Conservation (phyloP, 164 flowering plant species). For the Litsea cubeba region DNA sequence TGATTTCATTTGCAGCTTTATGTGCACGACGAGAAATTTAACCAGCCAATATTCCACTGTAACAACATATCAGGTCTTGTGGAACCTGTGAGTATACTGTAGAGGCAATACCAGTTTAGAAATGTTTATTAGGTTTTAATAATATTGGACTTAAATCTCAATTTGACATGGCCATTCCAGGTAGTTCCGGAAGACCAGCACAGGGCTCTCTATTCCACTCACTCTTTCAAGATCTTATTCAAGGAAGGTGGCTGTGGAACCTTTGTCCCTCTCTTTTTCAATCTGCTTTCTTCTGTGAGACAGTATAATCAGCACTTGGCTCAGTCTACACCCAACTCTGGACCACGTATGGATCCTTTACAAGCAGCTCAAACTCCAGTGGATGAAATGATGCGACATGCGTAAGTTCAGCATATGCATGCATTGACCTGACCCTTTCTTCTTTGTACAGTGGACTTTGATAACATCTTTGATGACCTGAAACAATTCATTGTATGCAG, state of each 20-base stretch:
- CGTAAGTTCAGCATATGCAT: constrained; percentile 51
- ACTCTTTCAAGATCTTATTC: constrained; percentile 86
- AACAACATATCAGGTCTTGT: constrained; percentile 95
- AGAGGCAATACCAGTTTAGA: neutral
- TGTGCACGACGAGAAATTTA: constrained; percentile 74
- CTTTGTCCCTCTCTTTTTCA: constrained; percentile 82
- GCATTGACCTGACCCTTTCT: neutral
- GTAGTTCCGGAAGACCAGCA: constrained; percentile 81
- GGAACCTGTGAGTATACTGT: constrained; percentile 73
- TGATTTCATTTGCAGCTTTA: constrained; percentile 49
- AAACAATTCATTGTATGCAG: constrained; percentile 33
- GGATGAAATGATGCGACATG: constrained; percentile 98
- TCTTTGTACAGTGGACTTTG: neutral
- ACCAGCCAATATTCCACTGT: constrained; percentile 92
- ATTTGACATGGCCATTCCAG: constrained; percentile 26
- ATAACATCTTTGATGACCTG: neutral
- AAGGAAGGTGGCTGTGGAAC: constrained; percentile 99
- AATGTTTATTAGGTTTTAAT: neutral
- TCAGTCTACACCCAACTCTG: constrained; percentile 17
- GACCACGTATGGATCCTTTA: constrained; percentile 65
- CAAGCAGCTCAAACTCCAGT: constrained; percentile 92
- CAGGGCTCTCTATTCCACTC: constrained; percentile 83
- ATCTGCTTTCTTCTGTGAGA: constrained; percentile 69
- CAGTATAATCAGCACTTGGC: constrained; percentile 48
- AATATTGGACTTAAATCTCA: neutral